Base-by-base conservation (phyloP, 2,329 filamentous ascomycete genomes). In the Coleophoma crateriformis region DNA sequence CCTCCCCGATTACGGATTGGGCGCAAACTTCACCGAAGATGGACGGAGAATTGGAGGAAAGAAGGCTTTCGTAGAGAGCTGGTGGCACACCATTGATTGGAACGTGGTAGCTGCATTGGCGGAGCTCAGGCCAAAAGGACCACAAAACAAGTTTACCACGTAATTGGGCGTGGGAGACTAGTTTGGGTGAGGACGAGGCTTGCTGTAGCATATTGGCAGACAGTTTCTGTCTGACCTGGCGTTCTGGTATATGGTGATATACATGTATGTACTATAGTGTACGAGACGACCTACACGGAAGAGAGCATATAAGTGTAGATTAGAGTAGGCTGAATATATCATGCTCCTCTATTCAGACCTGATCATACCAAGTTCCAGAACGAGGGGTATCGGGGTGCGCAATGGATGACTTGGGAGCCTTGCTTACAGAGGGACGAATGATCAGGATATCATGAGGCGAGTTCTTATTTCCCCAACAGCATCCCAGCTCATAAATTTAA, bases 31-130 rank as follows among this genome's bases (percentile, higher is more conserved):
- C 5, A 27, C 27, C 8, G 27, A 27, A 27, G 27, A 27, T 7
- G 27, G 27, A 27, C 27, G 8, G 27, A 27, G 27, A 27, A 68
- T 84, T 49, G 76, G 74, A 41, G 90, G 89, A 45, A 99, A 96
- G 81, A 74, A 76, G 47, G 70, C 74, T 47, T 99, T 82, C 67
- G 75, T 91, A 47, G 79, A 87, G 65, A 76, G 77, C 39, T 97
- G 92, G 92, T 99, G 94, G 94, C 71, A 88, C 46, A 75, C 74
- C 47, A 85, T 99, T 58, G 82, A 99, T 70, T 99, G 94, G 94
- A 72, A 84, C 45, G 75, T 78, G 53, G 91, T 96, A 45, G 73
- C 75, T 8, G 46, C 52, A 2, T 45, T 53, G 42, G 61, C 59
- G 15, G 50, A 47, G 5, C 12, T 44, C 41, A 33, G 13, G 17